A percentile compares a stretch with the other conserved stretches of the same genome.
Conservation (phyloP, 768 basidiomycete species). For the Trametes elegans region DNA sequence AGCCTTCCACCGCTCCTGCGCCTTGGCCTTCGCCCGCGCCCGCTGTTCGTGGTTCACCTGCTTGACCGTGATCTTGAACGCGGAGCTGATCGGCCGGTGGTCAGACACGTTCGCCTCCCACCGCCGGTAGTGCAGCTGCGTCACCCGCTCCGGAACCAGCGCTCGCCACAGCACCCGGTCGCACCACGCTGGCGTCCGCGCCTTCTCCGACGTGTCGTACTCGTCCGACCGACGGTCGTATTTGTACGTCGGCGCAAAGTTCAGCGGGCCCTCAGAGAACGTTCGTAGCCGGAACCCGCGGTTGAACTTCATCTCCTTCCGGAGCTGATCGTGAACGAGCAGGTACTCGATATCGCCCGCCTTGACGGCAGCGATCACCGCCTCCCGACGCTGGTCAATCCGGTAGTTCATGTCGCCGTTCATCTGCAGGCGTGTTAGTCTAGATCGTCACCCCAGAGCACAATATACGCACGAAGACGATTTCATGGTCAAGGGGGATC, state of each 20-base stretch:
- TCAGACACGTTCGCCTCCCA: slow-evolving; percentile 90
- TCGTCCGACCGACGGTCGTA: slow-evolving; percentile 77
- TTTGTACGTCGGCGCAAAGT: slow-evolving; percentile 91
- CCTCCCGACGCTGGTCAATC: slow-evolving; percentile 88
- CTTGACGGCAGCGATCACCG: slow-evolving; percentile 69
- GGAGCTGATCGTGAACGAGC: slow-evolving; percentile 79
- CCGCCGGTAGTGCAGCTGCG: slow-evolving; percentile 67
- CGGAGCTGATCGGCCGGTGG: slow-evolving; percentile 86
- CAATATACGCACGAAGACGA: slow-evolving; percentile 69
- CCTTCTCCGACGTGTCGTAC: slow-evolving; percentile 89
- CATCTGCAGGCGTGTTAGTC: slow-evolving; percentile 42
- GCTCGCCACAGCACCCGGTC: slow-evolving; percentile 87
- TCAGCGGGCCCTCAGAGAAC: slow-evolving; percentile 80
- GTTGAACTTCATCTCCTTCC: slow-evolving; percentile 85
- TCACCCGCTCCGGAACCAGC: slow-evolving; percentile 53
- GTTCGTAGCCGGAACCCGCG: slow-evolving; percentile 82
- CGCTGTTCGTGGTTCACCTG: slow-evolving; percentile 59
- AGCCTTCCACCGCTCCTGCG: slow-evolving; percentile 53
- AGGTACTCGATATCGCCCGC: slow-evolving; percentile 63
- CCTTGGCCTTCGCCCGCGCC: slow-evolving; percentile 51
- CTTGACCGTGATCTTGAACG: slow-evolving; percentile 74
- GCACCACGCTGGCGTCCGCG: slow-evolving; percentile 92
- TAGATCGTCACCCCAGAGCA: neutral
- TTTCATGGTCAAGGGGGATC: slow-evolving; percentile 92
- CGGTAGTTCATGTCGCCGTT: slow-evolving; percentile 98